phyloP scores from a whole-genome alignment of 2,329 filamentous ascomycete genomes.

The Microcyclospora tardicrescens region DNA sequence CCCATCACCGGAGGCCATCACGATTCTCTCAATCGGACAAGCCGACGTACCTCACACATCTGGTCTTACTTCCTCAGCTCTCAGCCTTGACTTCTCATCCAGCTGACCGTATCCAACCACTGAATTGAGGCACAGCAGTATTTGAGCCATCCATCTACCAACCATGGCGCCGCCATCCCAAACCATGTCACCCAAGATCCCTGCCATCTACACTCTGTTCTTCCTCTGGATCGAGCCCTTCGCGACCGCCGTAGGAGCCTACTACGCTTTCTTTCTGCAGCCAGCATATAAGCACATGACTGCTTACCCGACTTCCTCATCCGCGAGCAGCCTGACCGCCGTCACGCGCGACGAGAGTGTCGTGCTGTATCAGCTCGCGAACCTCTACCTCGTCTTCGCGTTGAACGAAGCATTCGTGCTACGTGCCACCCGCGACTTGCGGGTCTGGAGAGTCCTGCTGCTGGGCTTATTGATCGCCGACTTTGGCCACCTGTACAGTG shows the following conservation, averaged over 20 bases:
- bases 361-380: constrained; percentile 61
- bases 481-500: constrained; percentile 58
- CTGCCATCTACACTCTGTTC: constrained; percentile 53
- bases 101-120: no score
- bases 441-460: constrained; percentile 58
- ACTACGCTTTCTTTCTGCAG: constrained; percentile 40
- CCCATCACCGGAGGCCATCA: no score
- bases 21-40: no score
- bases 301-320: constrained; percentile 34
- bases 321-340: constrained; percentile 21
- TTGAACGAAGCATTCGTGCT: constrained; percentile 66
- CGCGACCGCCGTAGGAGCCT: constrained; percentile 40
- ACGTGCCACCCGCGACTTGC: constrained; percentile 52
- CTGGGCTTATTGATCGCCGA: constrained; percentile 60
- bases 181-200: constrained; percentile 30
- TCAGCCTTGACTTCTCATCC: no score
- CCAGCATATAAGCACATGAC: constrained; percentile 51
- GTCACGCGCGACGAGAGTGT: constrained; percentile 49
- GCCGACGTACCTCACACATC: no score
- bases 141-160: no score
- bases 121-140: no score
- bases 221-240: constrained; percentile 61
- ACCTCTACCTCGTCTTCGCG: constrained; percentile 64
- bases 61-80: no score
- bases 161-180: not conserved